phyloP scores from a whole-genome alignment of 2,329 filamentous ascomycete species.

The Colletotrichum abscissum region DNA sequence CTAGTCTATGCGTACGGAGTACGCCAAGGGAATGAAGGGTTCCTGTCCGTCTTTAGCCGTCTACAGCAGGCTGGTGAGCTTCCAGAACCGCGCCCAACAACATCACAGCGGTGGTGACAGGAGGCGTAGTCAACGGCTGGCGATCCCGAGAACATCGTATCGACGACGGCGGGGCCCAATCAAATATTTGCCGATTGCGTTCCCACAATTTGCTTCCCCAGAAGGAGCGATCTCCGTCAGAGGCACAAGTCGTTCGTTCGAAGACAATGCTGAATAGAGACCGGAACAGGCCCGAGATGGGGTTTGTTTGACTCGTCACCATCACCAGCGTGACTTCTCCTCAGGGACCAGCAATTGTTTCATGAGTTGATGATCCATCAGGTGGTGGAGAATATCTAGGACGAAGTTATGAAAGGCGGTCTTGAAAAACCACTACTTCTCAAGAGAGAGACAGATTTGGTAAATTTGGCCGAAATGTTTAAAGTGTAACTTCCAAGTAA shows the following conservation, averaged over 20 bases:
- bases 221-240: neutral
- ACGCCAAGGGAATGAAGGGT: neutral
- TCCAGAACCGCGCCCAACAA: conserved; percentile 23
- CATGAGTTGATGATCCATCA: neutral
- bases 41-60: conserved; percentile 20
- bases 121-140: neutral
- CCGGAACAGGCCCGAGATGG: neutral
- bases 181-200: conserved; percentile 23
- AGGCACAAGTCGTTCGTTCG: neutral
- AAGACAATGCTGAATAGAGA: neutral
- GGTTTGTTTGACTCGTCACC: neutral
- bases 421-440: neutral
- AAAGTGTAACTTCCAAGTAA: neutral
- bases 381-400: conserved; percentile 17
- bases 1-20: neutral
- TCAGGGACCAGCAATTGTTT: conserved; percentile 8
- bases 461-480: conserved; percentile 9
- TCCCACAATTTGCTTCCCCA: conserved; percentile 5
- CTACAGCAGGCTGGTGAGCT: conserved; percentile 10
- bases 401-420: conserved; percentile 3
- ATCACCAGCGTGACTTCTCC: neutral
- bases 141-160: conserved; percentile 20
- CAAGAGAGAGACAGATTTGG: neutral
- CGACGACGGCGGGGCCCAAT: conserved; percentile 18
- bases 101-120: neutral